These are phyloP conservation scores for Mycocentrospora acerina DNA, from an alignment of 2,329 filamentous ascomycete genomes.

Conservation along the genomic window DNA sequence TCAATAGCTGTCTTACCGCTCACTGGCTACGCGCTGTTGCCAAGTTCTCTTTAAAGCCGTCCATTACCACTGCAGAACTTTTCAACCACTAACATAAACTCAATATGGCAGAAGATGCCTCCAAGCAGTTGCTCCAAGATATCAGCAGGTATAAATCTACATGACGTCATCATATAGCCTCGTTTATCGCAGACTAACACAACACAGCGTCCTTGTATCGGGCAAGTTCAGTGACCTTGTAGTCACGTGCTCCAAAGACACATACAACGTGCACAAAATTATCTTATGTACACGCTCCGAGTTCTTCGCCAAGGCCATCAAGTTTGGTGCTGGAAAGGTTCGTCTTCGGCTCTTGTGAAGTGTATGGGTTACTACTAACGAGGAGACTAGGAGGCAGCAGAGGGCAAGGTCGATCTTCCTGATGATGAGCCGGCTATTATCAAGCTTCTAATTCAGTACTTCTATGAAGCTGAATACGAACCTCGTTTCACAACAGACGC, in stretches of 20 bases:
- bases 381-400: not conserved
- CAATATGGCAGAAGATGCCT: too few species aligned
- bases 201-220: not conserved
- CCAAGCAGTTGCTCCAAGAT: too few species aligned
- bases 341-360: too few species aligned
- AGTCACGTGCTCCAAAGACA: conserved; percentile 5
- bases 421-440: conserved; percentile 13
- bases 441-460: conserved; percentile 14
- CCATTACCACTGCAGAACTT: too few species aligned
- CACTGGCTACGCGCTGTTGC: too few species aligned
- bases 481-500: not conserved
- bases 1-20: too few species aligned
- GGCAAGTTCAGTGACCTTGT: conserved; percentile 9
- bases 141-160: too few species aligned
- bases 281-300: not conserved
- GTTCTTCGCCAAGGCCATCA: conserved; percentile 4
- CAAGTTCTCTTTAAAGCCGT: too few species aligned
- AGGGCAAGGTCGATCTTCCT: conserved; percentile 10
- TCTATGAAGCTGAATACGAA: conserved; percentile 20
- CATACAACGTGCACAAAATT: conserved; percentile 2
- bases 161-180: too few species aligned
- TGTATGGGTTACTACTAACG: too few species aligned
- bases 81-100: too few species aligned
- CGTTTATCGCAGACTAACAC: too few species aligned
- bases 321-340: not conserved